Evolutionary conservation across 768 basidiomycete genomes (phyloP).

Genomic region (Boletus fagicola): DNA sequence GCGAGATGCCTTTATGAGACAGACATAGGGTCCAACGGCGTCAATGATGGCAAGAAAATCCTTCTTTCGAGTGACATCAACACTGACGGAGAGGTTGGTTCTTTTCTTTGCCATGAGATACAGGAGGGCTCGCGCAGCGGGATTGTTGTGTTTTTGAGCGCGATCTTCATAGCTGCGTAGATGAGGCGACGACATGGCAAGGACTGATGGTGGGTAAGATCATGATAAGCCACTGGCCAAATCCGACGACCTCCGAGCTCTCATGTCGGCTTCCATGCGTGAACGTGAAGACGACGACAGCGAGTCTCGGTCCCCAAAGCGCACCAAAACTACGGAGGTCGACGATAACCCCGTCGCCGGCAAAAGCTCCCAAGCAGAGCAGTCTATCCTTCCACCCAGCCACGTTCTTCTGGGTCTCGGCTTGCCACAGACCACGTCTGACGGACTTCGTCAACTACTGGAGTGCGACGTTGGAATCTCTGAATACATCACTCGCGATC

Average conservation of each 20-base stretch:
- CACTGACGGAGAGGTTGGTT: slow-evolving; percentile 91
- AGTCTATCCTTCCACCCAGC: slow-evolving; percentile 65
- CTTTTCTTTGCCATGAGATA: slow-evolving; percentile 82
- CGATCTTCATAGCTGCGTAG: slow-evolving; percentile 62
- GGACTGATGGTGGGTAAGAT: no score
- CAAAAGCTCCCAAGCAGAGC: slow-evolving; percentile 6
- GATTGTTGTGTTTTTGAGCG: slow-evolving; percentile 58
- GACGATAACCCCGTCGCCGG: slow-evolving; percentile 5
- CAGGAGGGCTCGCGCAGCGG: slow-evolving; percentile 75
- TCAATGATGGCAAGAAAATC: slow-evolving; percentile 87
- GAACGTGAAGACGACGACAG: slow-evolving; percentile 51
- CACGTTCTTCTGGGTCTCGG: slow-evolving; percentile 65
- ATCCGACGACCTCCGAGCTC: background rate
- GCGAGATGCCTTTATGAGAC: slow-evolving; percentile 82
- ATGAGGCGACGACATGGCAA: slow-evolving; percentile 36
- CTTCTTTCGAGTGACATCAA: slow-evolving; percentile 81
- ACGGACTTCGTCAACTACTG: slow-evolving; percentile 54
- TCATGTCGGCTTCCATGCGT: slow-evolving; percentile 37
- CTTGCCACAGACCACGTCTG: slow-evolving; percentile 46
- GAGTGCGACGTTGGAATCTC: slow-evolving; percentile 91
- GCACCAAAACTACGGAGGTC: slow-evolving; percentile 34
- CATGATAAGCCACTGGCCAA: background rate
- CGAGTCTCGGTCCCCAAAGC: slow-evolving; percentile 40
- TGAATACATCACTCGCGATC: slow-evolving; percentile 71
- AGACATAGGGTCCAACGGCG: slow-evolving; percentile 83